Evolutionary conservation across 805 yeast genomes (phyloP), one percentile per base, ranked within the genome.

Genomic region (Schwanniomyces vanrijiae): DNA sequence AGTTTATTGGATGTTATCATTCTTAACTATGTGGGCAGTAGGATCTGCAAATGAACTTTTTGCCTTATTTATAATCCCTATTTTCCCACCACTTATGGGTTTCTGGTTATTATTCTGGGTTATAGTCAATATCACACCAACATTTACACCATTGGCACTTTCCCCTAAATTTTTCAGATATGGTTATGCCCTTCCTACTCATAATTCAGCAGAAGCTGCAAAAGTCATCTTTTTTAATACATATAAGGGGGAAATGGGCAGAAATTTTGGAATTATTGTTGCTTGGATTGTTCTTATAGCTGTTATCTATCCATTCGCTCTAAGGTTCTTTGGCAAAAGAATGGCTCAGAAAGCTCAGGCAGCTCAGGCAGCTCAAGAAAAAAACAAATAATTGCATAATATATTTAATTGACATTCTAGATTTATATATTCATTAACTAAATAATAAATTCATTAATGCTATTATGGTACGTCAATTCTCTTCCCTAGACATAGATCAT

Each of bases 101-200:
- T 79, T 85, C 56, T 86, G 91, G 90, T 60, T 88, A 55, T 69
- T 86, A 52, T 73, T 78, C 48, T 86, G 88, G 80, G 90, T 86
- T 49, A 76, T 88, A 48, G 40, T 75, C 26, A 88, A 88, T 59
- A 81, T 86, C 43, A 69, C 90, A 1, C 83, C 90, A 20, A 79
- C 90, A 0, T 86, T 86, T 50, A 64, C 69, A 2, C 72, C 76
- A 1, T 51, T 68, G 31, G 67, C 53, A 4, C 55, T 70, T 29
- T 47, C 53, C 21, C 71, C 76, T 0, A 54, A 55, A 8, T 60
- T 69, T 37, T 67, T 56, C 47, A 56, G 65, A 37, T 68, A 59
- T 46, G 75, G 74, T 1, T 68, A 69, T 50, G 71, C 69, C 10
- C 47, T 67, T 70, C 95, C 94, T 4, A 75, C 85, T 45, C 83